phyloP scores from a whole-genome alignment of 768 basidiomycete genomes.

The Amanita pseudoporphyria region DNA sequence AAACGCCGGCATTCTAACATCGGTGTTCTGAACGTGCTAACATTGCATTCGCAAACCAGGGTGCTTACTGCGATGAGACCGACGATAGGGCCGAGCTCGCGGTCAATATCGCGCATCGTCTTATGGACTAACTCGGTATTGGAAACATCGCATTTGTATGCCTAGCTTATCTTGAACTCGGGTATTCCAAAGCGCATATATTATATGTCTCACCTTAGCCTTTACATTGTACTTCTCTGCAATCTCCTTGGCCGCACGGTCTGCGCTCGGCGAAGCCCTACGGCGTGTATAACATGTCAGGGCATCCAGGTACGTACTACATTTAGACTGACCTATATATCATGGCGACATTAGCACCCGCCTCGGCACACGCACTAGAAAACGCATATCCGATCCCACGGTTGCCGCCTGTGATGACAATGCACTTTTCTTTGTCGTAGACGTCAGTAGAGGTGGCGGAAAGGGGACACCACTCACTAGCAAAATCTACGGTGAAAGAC shows the following conservation, averaged over 20 bases:
- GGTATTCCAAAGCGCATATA: not conserved
- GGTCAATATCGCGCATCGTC: conserved; percentile 37
- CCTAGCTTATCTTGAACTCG: conserved; percentile 22
- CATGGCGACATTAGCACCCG: conserved; percentile 51
- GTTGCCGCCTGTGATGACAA: conserved; percentile 55
- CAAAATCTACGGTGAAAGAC: conserved; percentile 6
- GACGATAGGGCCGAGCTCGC: conserved; percentile 36
- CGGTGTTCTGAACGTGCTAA: not conserved
- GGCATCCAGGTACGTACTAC: not conserved
- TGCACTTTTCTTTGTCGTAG: conserved; percentile 28
- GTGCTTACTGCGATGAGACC: conserved; percentile 46
- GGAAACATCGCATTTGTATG: conserved; percentile 54
- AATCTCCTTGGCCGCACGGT: conserved; percentile 36
- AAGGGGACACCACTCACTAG: not conserved
- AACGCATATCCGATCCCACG: conserved; percentile 52
- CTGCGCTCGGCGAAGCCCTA: conserved; percentile 39
- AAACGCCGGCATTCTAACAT: conserved; percentile 49
- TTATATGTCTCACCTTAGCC: conserved; percentile 23
- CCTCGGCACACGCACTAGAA: conserved; percentile 40
- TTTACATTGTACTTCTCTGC: conserved; percentile 34
- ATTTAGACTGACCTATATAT: conserved; percentile 40
- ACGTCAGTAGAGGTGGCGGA: not conserved
- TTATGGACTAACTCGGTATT: conserved; percentile 31
- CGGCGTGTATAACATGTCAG: not conserved
- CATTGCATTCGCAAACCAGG: not conserved